Evolutionary conservation across 2,329 filamentous ascomycete species (phyloP).

Genomic region (Phaeosphaeria sp.): DNA sequence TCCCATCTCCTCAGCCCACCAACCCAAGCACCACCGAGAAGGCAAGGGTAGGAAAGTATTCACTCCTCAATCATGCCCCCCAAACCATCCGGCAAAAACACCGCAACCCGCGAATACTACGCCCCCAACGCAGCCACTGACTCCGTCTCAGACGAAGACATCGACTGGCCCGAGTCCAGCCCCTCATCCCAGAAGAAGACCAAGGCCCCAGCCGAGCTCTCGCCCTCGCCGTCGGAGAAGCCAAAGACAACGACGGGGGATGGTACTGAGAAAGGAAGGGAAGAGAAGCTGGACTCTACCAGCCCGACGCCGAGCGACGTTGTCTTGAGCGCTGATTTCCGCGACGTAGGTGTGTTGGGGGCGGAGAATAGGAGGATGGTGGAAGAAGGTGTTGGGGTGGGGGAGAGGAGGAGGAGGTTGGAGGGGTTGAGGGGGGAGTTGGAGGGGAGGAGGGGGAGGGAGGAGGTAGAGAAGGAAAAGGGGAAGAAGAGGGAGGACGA

Average conservation of each 20-base stretch:
- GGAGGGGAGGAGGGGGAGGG: background rate
- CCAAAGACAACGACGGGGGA: background rate
- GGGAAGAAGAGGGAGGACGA: too few species aligned
- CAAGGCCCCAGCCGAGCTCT: background rate
- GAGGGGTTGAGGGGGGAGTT: background rate
- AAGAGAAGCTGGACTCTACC: background rate
- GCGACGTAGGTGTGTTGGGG: background rate
- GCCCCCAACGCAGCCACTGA: background rate
- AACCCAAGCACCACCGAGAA: background rate
- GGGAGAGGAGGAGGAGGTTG: conserved; percentile 4
- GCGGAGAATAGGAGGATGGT: background rate
- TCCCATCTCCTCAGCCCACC: background rate
- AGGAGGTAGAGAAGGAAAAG: background rate
- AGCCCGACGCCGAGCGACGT: conserved; percentile 8
- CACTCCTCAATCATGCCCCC: background rate
- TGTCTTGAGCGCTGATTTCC: background rate
- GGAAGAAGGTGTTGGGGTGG: background rate
- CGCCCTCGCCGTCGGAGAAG: background rate
- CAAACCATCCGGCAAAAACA: conserved; percentile 2
- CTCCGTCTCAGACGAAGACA: background rate
- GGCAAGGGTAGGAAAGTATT: background rate
- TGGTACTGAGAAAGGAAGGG: background rate
- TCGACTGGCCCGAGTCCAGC: background rate
- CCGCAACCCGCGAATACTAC: conserved; percentile 8
- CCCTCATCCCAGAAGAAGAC: too few species aligned